Base-by-base conservation (phyloP, 495 filamentous ascomycete species). In the Saxophila tyrrhenica region DNA sequence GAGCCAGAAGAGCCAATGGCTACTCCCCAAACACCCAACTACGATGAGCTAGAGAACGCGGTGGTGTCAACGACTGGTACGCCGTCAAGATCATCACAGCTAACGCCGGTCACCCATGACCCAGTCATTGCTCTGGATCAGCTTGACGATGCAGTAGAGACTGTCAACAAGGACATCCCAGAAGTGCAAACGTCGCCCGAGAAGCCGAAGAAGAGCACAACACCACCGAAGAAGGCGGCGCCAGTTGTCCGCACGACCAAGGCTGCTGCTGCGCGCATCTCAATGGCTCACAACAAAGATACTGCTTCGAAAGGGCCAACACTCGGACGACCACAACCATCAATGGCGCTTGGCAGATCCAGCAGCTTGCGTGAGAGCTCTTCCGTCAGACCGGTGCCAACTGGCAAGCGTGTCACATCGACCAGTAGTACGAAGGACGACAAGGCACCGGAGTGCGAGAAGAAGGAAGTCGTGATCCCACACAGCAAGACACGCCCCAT, bases 121-220 rank as follows among this genome's bases (percentile, higher is more conserved):
- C 82, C 82, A 24, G 74, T 86, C 22, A 78, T 83, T 62, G 81
- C 77, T 41, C 71, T 86, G 17, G 84, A 87, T 63, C 74, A 74
- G 48, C 74, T 87, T 29, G 82, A 88, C 58, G 83, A 87, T 29
- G 75, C 81, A 41, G 69, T 84, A 9, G 82, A 84, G 56, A 68
- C 75, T 35, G 68, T 81, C 44, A 68, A 72, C 39, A 71, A 66
- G 46, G 59, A 60, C 48, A 39, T 65, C 44, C 48, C 61, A 22
- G 53, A 53, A 15, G 45, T 42, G 21, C 24, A 50, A 11, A 21
- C 23, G 22, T 49, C 45, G 24, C 58, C 39, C 2, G 23, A 48
- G 25, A 61, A 51, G 35, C 43, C 54, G 25, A 51, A 59, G 25
- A 32, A 56, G 52, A 21, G 10, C 9, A 21, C 29, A 20, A 42